Conservation (phyloP, 257 asterid genomes). For the Handroanthus guayacan region DNA sequence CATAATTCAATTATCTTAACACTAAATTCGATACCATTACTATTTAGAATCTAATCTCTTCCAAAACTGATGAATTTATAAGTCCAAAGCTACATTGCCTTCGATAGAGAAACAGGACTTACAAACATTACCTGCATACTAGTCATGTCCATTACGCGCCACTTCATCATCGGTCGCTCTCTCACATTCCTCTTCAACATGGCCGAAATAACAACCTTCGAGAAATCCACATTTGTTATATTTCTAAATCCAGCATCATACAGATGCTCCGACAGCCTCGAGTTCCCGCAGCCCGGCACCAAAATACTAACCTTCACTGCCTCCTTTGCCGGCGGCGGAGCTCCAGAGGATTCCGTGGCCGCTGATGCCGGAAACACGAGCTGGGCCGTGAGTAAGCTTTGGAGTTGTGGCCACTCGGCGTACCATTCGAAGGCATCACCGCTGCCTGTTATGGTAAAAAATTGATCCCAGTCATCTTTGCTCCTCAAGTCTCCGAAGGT, state of each 20-base stretch:
- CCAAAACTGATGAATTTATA: too few relatives aligned
- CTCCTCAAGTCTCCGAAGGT: constrained; percentile 86
- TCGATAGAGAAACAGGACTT: not conserved
- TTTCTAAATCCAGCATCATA: constrained; percentile 74
- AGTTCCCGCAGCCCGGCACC: constrained; percentile 98
- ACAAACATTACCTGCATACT: constrained; percentile 68
- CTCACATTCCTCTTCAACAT: constrained; percentile 85
- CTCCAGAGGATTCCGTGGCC: constrained; percentile 9
- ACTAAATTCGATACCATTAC: not conserved
- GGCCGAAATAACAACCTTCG: constrained; percentile 80
- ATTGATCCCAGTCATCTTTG: constrained; percentile 93
- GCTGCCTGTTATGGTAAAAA: constrained; percentile 73
- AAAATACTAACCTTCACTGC: constrained; percentile 52
- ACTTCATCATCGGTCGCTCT: constrained; percentile 81
- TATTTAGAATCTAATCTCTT: not conserved
- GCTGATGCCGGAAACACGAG: constrained; percentile 36
- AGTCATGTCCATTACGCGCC: constrained; percentile 99
- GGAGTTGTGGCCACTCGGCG: constrained; percentile 87
- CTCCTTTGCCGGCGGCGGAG: not conserved
- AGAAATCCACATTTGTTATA: constrained; percentile 87
- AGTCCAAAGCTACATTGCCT: not conserved
- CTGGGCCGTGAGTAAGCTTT: constrained; percentile 48
- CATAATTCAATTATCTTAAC: too few relatives aligned
- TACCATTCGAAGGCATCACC: constrained; percentile 94
- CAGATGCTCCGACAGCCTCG: constrained; percentile 82